phyloP scores from a whole-genome alignment of 331 rosid genomes.

The Quercus lobata region DNA sequence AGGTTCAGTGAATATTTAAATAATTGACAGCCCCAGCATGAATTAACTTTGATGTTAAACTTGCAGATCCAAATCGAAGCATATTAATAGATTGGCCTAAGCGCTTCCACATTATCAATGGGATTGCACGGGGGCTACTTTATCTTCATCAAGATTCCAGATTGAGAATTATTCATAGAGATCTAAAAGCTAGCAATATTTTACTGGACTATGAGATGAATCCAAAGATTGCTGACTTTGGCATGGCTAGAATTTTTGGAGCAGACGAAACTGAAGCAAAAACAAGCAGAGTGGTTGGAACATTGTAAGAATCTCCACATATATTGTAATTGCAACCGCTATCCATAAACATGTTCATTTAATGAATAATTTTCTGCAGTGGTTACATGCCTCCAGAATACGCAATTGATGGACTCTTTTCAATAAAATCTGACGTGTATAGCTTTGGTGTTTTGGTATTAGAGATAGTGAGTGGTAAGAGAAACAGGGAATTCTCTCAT shows the following conservation, averaged over 20 bases:
- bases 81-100: background rate
- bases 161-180: background rate
- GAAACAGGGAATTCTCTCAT: slow-evolving; percentile 34
- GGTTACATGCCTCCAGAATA: slow-evolving; percentile 36
- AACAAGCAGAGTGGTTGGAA: background rate
- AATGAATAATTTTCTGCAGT: slow-evolving; percentile 8
- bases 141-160: background rate
- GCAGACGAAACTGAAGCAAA: background rate
- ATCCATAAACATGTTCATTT: background rate
- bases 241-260: background rate
- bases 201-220: background rate
- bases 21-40: too few species aligned
- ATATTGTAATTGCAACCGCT: too few species aligned
- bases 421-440: slow-evolving; percentile 31
- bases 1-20: too few species aligned
- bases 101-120: background rate
- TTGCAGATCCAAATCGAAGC: background rate
- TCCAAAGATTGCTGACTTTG: background rate
- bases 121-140: background rate
- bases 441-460: slow-evolving; percentile 29
- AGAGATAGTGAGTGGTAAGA: slow-evolving; percentile 34
- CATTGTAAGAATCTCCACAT: background rate
- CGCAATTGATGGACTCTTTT: slow-evolving; percentile 27
- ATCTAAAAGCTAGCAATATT: background rate
- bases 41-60: background rate